Percentiles rank a stretch among this genome's conserved stretches.
Evolutionary conservation across 2,329 filamentous ascomycete species (phyloP).

Genomic region (Colletotrichum zoysiae): DNA sequence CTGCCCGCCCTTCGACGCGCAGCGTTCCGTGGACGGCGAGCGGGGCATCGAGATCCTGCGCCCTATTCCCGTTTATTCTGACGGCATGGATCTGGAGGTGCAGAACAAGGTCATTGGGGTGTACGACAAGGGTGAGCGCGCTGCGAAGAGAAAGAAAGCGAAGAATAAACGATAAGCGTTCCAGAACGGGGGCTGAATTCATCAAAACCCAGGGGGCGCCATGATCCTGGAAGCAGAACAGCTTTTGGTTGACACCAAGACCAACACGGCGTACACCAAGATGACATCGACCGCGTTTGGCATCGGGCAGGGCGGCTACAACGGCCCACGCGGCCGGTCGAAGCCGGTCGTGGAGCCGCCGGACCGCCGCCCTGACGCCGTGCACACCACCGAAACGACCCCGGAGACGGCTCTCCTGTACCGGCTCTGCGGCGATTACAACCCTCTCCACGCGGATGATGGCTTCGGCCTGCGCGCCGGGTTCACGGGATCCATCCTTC

Average conservation of each 20-base stretch:
- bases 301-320: constrained; percentile 60
- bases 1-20: constrained; percentile 55
- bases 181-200: background rate
- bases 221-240: constrained; percentile 59
- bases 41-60: constrained; percentile 54
- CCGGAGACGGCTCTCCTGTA: constrained; percentile 57
- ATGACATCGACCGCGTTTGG: constrained; percentile 57
- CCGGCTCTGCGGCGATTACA: constrained; percentile 62
- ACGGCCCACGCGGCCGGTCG: constrained; percentile 55
- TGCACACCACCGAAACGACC: constrained; percentile 54
- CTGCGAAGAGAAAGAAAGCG: no score
- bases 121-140: constrained; percentile 55
- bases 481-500: constrained; percentile 60
- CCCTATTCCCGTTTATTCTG: constrained; percentile 52
- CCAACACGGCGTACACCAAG: constrained; percentile 53
- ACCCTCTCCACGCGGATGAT: constrained; percentile 61
- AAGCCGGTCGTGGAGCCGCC: constrained; percentile 50
- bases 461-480: constrained; percentile 56
- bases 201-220: constrained; percentile 48
- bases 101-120: constrained; percentile 57
- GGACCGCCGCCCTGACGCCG: constrained; percentile 53
- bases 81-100: constrained; percentile 55
- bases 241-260: constrained; percentile 54
- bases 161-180: background rate
- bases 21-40: constrained; percentile 57